Percentiles rank a stretch among this genome's conserved stretches.
These are phyloP conservation scores for Bidens hawaiensis DNA, from an alignment of 140 eudicot species.

Conservation along the genomic window DNA sequence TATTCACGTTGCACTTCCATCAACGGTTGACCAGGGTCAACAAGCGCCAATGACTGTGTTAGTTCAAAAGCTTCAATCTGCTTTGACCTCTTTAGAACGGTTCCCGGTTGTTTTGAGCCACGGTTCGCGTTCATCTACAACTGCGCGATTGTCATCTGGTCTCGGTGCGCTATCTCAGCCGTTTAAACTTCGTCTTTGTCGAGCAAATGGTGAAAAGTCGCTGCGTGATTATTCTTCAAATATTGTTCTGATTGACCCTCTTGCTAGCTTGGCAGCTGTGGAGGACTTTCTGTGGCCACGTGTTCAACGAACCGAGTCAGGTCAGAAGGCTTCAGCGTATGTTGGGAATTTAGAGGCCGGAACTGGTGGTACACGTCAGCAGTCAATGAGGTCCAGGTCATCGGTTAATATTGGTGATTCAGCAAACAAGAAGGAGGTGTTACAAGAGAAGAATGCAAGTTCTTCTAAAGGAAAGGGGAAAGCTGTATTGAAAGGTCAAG, in stretches of 20 bases:
- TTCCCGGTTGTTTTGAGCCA: slow-evolving; percentile 95
- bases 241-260: slow-evolving; percentile 83
- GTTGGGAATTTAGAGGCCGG: slow-evolving; percentile 66
- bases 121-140: slow-evolving; percentile 60
- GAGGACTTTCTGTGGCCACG: slow-evolving; percentile 98
- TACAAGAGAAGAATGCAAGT: slow-evolving; percentile 50
- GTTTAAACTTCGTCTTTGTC: slow-evolving; percentile 84
- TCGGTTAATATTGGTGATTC: slow-evolving; percentile 54
- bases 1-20: slow-evolving; percentile 67
- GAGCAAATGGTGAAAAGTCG: slow-evolving; percentile 93
- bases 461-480: slow-evolving; percentile 90
- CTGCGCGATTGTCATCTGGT: slow-evolving; percentile 80
- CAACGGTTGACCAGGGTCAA: slow-evolving; percentile 36
- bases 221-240: slow-evolving; percentile 97
- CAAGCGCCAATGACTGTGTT: slow-evolving; percentile 69
- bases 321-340: slow-evolving; percentile 57
- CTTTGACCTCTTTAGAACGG: slow-evolving; percentile 85
- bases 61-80: slow-evolving; percentile 90
- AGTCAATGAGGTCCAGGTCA: slow-evolving; percentile 69
- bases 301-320: slow-evolving; percentile 74
- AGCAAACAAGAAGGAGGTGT: slow-evolving; percentile 44
- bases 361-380: slow-evolving; percentile 55
- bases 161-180: slow-evolving; percentile 90
- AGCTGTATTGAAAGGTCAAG: slow-evolving; percentile 60
- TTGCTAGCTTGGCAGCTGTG: slow-evolving; percentile 93